These are phyloP conservation scores for Diaporthe vexans DNA, from an alignment of 2,329 filamentous ascomycete genomes.

Conservation along the genomic window DNA sequence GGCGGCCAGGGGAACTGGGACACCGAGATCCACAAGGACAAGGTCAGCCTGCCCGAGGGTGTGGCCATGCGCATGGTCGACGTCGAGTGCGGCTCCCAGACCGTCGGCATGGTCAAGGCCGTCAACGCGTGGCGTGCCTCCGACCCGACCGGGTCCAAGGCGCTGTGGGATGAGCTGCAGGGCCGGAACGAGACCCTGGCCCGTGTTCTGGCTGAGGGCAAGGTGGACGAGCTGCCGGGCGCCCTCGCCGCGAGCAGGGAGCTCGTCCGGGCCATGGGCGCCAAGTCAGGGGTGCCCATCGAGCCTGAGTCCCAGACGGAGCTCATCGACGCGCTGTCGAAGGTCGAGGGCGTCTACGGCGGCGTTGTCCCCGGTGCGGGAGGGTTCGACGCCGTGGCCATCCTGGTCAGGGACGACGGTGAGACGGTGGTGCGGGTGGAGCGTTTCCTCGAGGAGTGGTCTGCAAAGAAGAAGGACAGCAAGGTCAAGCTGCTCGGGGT, in stretches of 20 bases:
- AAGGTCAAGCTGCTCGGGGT: constrained; percentile 79
- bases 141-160: constrained; percentile 73
- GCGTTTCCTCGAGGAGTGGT: constrained; percentile 77
- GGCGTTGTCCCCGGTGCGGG: constrained; percentile 96
- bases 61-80: constrained; percentile 92
- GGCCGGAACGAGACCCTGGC: constrained; percentile 80
- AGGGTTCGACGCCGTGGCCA: constrained; percentile 89
- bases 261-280: constrained; percentile 83
- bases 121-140: constrained; percentile 85
- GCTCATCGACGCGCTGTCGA: constrained; percentile 82
- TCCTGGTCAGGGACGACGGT: constrained; percentile 82
- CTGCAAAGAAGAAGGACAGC: constrained; percentile 63
- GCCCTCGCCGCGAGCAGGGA: constrained; percentile 67
- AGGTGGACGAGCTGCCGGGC: constrained; percentile 57
- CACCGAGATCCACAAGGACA: constrained; percentile 78
- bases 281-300: constrained; percentile 82
- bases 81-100: constrained; percentile 93
- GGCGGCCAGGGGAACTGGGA: constrained; percentile 73
- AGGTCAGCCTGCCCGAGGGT: constrained; percentile 78
- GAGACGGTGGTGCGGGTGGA: constrained; percentile 73
- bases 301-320: constrained; percentile 89
- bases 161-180: constrained; percentile 84
- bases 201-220: constrained; percentile 68
- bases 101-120: constrained; percentile 94
- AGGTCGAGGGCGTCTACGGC: constrained; percentile 84